A percentile compares a stretch with the other conserved stretches of the same genome.
Evolutionary conservation across 306 rosid species (phyloP).

Genomic region (Prinsepia uniflora): DNA sequence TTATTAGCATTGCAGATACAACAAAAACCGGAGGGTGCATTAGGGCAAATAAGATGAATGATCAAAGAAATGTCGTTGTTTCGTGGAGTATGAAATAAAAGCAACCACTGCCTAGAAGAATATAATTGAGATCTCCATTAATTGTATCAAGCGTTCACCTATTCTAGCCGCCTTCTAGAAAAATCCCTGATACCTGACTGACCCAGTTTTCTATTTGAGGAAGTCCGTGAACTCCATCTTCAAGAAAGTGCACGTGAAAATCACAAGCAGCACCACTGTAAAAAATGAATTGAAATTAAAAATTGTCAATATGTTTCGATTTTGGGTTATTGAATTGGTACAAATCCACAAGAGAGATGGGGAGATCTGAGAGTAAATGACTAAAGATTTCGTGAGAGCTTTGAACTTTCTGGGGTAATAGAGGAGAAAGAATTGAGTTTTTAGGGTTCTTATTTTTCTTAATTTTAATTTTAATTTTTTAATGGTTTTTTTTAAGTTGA

Average conservation of each 20-base stretch:
- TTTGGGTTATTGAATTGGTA: constrained; percentile 5
- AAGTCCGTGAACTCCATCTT: constrained; percentile 80
- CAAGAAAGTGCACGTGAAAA: constrained; percentile 73
- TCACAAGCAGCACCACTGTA: constrained; percentile 70
- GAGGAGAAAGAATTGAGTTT: too few relatives aligned
- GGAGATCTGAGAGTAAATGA: constrained; percentile 1
- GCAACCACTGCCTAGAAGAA: constrained; percentile 13
- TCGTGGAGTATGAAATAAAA: neutral
- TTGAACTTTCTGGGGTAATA: neutral
- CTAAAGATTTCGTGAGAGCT: neutral
- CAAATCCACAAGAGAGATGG: constrained; percentile 28
- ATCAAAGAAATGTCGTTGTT: neutral
- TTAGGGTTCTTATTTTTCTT: too few relatives aligned
- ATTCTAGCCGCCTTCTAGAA: constrained; percentile 43
- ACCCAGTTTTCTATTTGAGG: constrained; percentile 76
- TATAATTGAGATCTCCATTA: constrained; percentile 36
- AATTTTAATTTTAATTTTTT: too few relatives aligned
- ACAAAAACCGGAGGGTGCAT: neutral
- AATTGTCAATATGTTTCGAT: constrained; percentile 52
- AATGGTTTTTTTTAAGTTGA: too few relatives aligned
- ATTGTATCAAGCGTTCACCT: constrained; percentile 38
- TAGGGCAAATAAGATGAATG: neutral
- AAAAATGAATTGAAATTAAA: constrained; percentile 79
- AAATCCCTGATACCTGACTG: constrained; percentile 19
- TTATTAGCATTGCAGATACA: neutral